Conservation (phyloP, 371 early-diverging fungal species). For the Apophysomyces sp. region DNA sequence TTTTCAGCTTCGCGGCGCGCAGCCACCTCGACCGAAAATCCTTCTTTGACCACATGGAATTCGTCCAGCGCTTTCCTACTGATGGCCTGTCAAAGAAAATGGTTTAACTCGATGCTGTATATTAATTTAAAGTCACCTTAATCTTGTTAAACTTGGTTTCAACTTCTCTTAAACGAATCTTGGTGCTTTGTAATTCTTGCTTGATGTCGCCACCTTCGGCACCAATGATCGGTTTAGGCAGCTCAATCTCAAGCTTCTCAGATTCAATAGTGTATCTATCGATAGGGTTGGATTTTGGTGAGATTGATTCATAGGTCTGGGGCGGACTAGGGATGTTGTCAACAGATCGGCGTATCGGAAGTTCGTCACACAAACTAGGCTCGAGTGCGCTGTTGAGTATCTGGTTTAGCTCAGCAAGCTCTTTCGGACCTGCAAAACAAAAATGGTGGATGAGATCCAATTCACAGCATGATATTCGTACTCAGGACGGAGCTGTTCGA, state of each 20-base stretch:
- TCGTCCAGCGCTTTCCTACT: conserved; percentile 51
- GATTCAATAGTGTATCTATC: background rate
- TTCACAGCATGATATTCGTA: background rate
- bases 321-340: background rate
- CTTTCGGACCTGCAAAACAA: background rate
- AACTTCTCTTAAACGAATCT: conserved; percentile 28
- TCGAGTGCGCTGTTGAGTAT: conserved; percentile 17
- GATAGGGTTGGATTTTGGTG: background rate
- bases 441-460: background rate
- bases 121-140: conserved; percentile 22
- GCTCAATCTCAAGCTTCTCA: background rate
- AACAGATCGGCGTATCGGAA: background rate
- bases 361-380: background rate
- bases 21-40: conserved; percentile 36
- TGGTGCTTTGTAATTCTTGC: conserved; percentile 28
- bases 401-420: conserved; percentile 10
- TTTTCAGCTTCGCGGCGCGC: conserved; percentile 40
- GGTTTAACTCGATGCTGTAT: background rate
- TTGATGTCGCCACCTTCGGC: conserved; percentile 10
- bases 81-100: conserved; percentile 25
- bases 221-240: background rate
- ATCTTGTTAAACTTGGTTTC: conserved; percentile 43
- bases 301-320: background rate
- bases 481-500: background rate
- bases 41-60: conserved; percentile 43